Evolutionary conservation across 257 asterid species (phyloP).

Genomic region (Ligustrum vulgare): DNA sequence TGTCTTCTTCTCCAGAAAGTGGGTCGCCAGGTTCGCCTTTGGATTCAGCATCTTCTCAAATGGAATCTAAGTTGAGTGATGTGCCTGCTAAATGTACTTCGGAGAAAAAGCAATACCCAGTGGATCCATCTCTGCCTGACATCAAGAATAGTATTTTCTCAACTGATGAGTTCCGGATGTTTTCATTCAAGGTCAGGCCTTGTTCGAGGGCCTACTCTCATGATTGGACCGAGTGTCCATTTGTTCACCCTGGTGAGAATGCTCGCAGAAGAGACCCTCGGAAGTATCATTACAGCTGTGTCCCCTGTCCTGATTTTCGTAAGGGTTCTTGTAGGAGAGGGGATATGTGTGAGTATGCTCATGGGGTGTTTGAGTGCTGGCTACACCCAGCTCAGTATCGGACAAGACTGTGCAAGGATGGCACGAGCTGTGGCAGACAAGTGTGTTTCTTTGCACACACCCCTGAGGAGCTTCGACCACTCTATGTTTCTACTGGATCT

Average conservation of each 20-base stretch:
- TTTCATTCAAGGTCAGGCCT: constrained; percentile 86
- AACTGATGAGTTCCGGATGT: constrained; percentile 93
- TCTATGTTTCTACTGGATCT: constrained; percentile 86
- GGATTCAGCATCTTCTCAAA: constrained; percentile 48
- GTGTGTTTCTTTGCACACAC: constrained; percentile 94
- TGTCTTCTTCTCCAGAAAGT: constrained; percentile 62
- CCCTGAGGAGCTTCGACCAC: constrained; percentile 86
- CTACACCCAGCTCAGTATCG: constrained; percentile 97
- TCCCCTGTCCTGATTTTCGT: constrained; percentile 96
- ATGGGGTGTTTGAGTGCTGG: constrained; percentile 99
- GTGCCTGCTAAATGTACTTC: constrained; percentile 37
- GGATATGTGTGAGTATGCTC: constrained; percentile 97
- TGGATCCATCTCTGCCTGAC: constrained; percentile 93
- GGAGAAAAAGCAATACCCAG: constrained; percentile 83
- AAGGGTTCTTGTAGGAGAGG: constrained; percentile 95
- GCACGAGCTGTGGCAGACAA: constrained; percentile 73
- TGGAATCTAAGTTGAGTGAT: constrained; percentile 40
- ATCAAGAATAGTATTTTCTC: constrained; percentile 79
- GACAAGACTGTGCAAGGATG: constrained; percentile 87
- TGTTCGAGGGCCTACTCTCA: constrained; percentile 98
- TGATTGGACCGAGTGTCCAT: constrained; percentile 98
- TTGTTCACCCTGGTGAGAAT: constrained; percentile 95
- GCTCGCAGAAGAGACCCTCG: constrained; percentile 96
- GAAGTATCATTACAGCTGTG: constrained; percentile 91
- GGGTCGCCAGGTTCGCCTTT: constrained; percentile 71